These are phyloP conservation scores for Synchytrium microbalum DNA, from an alignment of 371 early-diverging fungal species.

Conservation along the genomic window DNA sequence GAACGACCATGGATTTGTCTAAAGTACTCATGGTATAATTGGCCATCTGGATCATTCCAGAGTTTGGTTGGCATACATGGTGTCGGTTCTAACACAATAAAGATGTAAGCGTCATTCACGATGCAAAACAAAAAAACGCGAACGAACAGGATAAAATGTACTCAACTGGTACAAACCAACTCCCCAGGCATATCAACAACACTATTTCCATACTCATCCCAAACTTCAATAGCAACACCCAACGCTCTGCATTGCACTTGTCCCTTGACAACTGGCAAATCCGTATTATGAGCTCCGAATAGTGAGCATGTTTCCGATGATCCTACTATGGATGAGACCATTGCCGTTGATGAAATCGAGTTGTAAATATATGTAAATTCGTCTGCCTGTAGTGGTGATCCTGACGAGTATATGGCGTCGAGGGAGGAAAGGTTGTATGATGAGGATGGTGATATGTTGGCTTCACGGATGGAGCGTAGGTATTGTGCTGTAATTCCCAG, in stretches of 20 bases:
- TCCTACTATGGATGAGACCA: slow-evolving; percentile 26
- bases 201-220: slow-evolving; percentile 67
- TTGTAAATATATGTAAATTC: slow-evolving; percentile 83
- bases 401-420: slow-evolving; percentile 85
- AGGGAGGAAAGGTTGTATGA: slow-evolving; percentile 48
- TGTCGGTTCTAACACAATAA: slow-evolving; percentile 58
- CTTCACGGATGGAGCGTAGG: slow-evolving; percentile 69
- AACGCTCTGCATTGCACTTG: slow-evolving; percentile 88
- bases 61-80: slow-evolving; percentile 96
- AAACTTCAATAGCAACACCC: slow-evolving; percentile 91
- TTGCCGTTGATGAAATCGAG: slow-evolving; percentile 38
- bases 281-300: slow-evolving; percentile 83
- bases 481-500: background rate
- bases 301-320: slow-evolving; percentile 94
- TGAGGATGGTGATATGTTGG: slow-evolving; percentile 48
- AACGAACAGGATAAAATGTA: too few species aligned
- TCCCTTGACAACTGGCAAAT: slow-evolving; percentile 85
- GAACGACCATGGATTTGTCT: slow-evolving; percentile 49
- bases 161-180: slow-evolving; percentile 71
- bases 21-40: slow-evolving; percentile 89
- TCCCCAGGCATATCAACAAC: slow-evolving; percentile 78
- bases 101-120: too few species aligned
- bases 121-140: background rate
- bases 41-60: slow-evolving; percentile 66
- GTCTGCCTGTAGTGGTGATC: slow-evolving; percentile 87